Base-by-base conservation (phyloP, 176 grass and related monocot genomes). In the Zizania latifolia region DNA sequence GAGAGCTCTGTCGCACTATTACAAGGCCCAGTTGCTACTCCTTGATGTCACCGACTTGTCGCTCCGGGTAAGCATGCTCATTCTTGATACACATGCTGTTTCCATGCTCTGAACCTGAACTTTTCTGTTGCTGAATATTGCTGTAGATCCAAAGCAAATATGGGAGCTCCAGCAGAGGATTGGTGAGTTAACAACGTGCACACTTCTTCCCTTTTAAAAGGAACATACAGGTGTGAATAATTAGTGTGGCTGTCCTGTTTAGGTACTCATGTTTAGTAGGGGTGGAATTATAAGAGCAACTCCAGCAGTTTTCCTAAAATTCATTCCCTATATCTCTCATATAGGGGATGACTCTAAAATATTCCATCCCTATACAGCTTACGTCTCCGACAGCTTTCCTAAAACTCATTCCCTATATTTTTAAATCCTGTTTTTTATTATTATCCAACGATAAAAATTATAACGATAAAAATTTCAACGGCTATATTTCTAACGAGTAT, bases 141-240 rank as follows among this genome's bases (percentile, higher is more conserved):
- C 26, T 86, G 74, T 77, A 99, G 96, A 92, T 99, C 45, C 96
- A 99, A 78, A 92, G 85, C 89, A 99, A 99, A 80, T 95, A 90
- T 36, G 92, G 92, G 57, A 64, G 81, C 81, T 63, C 75, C 55
- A 79, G 64, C 61, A 99, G 86, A 84, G 69, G 48, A 82, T 65
- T 46, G 68, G 92, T 99, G 77, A 83, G 77, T 71, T 15, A 53
- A 51, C 11, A 51, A 1, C 38, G 17, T 17, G 40, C 21, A 71
- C 29, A n/a, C 39, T 71, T 32, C 30, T 53, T 53, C 22, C 48
- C 48, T 22, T 53, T 53, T 17, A 21, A 8, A 22, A 9, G n/a
- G 48, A 22, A 22, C n/a, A 6, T 6, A 53, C 7, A 21, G 1
- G 2, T 4, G 19, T 53, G 48, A n/a, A 22, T 53, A 22, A 53